phyloP scores from a whole-genome alignment of 2,329 filamentous ascomycete species.

The Aureobasidium sp. region DNA sequence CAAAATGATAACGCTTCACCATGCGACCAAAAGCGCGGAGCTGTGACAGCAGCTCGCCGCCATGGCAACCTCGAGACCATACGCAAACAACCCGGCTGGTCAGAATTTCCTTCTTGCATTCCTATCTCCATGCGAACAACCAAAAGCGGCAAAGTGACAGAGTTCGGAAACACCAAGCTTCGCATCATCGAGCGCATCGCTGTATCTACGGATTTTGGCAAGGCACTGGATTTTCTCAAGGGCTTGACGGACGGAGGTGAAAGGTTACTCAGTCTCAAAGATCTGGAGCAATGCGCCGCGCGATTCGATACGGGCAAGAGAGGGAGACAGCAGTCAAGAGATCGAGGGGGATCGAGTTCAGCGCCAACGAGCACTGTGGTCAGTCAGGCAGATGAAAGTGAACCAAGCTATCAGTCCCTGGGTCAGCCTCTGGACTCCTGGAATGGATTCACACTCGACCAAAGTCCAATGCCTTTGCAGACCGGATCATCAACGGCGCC shows the following conservation, averaged over 20 bases:
- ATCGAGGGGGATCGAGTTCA: background rate
- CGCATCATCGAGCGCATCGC: slow-evolving; percentile 13
- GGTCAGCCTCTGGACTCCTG: background rate
- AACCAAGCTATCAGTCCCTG: background rate
- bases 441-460: background rate
- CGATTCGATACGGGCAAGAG: background rate
- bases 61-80: slow-evolving; percentile 1
- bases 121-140: slow-evolving; percentile 4
- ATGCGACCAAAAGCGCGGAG: background rate
- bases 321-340: background rate
- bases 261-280: background rate
- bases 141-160: slow-evolving; percentile 10
- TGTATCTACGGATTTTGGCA: background rate
- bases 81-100: slow-evolving; percentile 5
- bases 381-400: background rate
- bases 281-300: slow-evolving; percentile 1
- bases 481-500: background rate
- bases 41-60: slow-evolving; percentile 7
- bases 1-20: background rate
- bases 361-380: background rate
- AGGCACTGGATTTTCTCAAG: background rate
- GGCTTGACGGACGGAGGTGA: background rate
- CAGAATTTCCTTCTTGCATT: background rate
- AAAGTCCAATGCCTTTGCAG: background rate
- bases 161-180: slow-evolving; percentile 13